Conservation (phyloP, 2,329 filamentous ascomycete species). For the Cladosporium sp. region DNA sequence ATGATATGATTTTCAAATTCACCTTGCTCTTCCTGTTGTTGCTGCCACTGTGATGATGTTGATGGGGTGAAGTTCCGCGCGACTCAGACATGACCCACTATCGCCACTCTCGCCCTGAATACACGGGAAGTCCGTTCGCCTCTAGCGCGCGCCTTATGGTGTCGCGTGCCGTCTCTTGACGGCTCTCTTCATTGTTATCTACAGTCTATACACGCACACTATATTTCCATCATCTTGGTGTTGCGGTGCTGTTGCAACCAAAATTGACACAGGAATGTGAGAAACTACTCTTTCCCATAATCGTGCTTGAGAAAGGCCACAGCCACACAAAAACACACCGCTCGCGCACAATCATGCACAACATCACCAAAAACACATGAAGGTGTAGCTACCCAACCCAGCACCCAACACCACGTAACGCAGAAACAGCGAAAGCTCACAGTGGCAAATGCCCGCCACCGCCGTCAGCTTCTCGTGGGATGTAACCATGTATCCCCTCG, state of each 20-base stretch:
- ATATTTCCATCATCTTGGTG: not conserved
- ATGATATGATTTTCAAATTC: conserved; percentile 16
- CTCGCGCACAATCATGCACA: not conserved
- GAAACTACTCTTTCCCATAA: not conserved
- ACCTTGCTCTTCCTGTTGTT: not conserved
- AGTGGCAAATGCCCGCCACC: conserved; percentile 1
- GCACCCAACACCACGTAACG: not conserved
- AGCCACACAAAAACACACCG: not conserved
- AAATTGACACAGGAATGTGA: not conserved
- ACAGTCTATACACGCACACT: not conserved
- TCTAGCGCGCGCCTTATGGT: conserved; percentile 15
- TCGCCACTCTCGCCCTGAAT: conserved; percentile 16
- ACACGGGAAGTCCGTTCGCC: conserved; percentile 15
- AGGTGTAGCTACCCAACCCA: conserved; percentile 7
- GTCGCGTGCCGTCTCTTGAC: conserved; percentile 10
- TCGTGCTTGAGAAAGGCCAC: not conserved
- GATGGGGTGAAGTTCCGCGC: conserved; percentile 16
- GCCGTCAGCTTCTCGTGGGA: conserved; percentile 10
- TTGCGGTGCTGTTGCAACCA: not conserved
- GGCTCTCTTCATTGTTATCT: not conserved
- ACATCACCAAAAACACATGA: not conserved
- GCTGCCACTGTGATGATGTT: not conserved
- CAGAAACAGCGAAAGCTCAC: not conserved
- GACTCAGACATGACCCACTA: conserved; percentile 20
- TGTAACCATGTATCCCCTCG: conserved; percentile 12